A percentile compares a stretch with the other conserved stretches of the same genome.
Conservation (phyloP, 345 rosid species). For the Acer negundo region DNA sequence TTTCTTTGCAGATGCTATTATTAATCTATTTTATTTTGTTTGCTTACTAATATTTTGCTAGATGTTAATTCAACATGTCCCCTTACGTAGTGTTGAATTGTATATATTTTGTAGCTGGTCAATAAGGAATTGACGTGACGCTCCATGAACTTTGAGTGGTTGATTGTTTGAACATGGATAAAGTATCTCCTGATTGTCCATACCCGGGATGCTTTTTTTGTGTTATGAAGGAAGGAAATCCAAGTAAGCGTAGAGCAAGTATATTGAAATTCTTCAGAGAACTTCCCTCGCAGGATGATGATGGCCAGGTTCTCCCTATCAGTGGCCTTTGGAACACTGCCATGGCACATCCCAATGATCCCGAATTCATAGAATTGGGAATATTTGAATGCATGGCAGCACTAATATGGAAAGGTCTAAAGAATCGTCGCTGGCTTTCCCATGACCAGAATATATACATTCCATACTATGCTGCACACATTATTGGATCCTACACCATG, state of each 20-base stretch:
- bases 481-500: conserved; percentile 98
- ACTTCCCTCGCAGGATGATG: conserved; percentile 93
- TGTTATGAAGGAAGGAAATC: conserved; percentile 99
- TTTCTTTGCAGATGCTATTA: not conserved
- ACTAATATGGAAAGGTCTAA: conserved; percentile 94
- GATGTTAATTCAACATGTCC: conserved; percentile 11
- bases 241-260: conserved; percentile 87
- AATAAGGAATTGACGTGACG: not conserved
- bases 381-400: conserved; percentile 98
- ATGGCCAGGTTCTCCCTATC: conserved; percentile 97
- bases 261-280: conserved; percentile 92
- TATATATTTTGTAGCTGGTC: conserved; percentile 7
- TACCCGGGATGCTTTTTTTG: conserved; percentile 99
- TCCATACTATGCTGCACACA: conserved; percentile 98
- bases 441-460: conserved; percentile 97
- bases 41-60: not conserved
- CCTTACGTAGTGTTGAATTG: conserved; percentile 17
- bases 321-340: conserved; percentile 99
- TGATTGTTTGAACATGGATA: conserved; percentile 55
- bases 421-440: conserved; percentile 90
- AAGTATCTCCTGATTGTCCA: conserved; percentile 83
- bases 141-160: conserved; percentile 22
- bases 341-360: conserved; percentile 99
- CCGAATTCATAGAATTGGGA: conserved; percentile 93
- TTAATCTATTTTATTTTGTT: not conserved